These are phyloP conservation scores for Melanomma pulvis-pyrius DNA, from an alignment of 495 filamentous ascomycete genomes.

Conservation along the genomic window DNA sequence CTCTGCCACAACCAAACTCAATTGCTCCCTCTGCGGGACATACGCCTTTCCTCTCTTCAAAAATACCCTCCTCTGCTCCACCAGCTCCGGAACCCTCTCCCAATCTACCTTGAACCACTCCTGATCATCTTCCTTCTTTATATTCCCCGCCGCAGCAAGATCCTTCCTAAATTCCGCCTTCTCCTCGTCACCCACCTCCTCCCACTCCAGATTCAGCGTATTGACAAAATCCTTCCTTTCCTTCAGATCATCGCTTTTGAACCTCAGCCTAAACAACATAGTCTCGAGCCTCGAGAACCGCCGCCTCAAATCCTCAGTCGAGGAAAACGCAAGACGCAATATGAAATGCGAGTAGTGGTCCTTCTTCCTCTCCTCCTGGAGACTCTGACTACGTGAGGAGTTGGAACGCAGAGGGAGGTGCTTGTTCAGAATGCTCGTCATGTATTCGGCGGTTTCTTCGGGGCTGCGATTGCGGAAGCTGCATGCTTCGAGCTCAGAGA, in stretches of 20 bases:
- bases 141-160: conserved; percentile 54
- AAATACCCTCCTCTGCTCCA: conserved; percentile 77
- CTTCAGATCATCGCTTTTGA: conserved; percentile 66
- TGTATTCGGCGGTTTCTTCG: conserved; percentile 75
- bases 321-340: conserved; percentile 87
- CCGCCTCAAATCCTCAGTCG: conserved; percentile 87
- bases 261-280: conserved; percentile 81
- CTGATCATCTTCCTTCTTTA: conserved; percentile 58
- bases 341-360: conserved; percentile 99
- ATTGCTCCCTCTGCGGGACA: conserved; percentile 82
- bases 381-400: conserved; percentile 59
- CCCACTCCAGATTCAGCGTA: conserved; percentile 77
- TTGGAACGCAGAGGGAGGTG: conserved; percentile 83
- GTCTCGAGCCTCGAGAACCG: conserved; percentile 86
- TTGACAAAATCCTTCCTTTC: conserved; percentile 80
- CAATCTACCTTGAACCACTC: conserved; percentile 95
- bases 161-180: conserved; percentile 57
- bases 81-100: conserved; percentile 86
- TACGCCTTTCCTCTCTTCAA: conserved; percentile 84
- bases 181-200: conserved; percentile 77
- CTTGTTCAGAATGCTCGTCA: conserved; percentile 80
- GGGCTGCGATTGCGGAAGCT: conserved; percentile 87
- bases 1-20: conserved; percentile 84
- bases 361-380: conserved; percentile 79
- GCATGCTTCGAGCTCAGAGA: conserved; percentile 94